Conservation (phyloP, 306 rosid species). For the Prunus padus region DNA sequence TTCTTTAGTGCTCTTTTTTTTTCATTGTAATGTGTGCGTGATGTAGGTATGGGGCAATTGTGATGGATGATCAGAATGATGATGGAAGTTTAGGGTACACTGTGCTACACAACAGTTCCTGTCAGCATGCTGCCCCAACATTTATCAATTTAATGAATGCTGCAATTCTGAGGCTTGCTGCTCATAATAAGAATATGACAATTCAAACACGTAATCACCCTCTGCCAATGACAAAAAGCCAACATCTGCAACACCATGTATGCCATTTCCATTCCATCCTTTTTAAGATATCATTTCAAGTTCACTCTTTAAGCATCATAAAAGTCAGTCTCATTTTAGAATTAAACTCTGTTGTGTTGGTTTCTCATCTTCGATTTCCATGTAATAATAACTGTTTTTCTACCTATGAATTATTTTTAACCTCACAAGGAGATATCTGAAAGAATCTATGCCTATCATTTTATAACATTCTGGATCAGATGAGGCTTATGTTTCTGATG, state of each 20-base stretch:
- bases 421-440: neutral
- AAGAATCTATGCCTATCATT: slow-evolving; percentile 4
- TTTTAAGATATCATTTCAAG: neutral
- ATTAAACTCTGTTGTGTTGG: neutral
- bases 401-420: neutral
- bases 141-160: slow-evolving; percentile 89
- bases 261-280: slow-evolving; percentile 26
- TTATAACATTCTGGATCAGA: neutral
- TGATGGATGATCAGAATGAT: slow-evolving; percentile 70
- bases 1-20: neutral
- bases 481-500: neutral
- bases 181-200: slow-evolving; percentile 60
- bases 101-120: slow-evolving; percentile 82
- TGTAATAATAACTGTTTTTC: neutral
- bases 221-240: slow-evolving; percentile 87
- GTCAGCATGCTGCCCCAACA: slow-evolving; percentile 97
- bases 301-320: neutral
- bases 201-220: slow-evolving; percentile 91
- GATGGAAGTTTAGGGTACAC: slow-evolving; percentile 97
- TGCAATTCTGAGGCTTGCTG: slow-evolving; percentile 80
- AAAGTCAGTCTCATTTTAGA: neutral
- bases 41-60: slow-evolving; percentile 88
- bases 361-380: neutral
- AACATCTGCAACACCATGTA: slow-evolving; percentile 86
- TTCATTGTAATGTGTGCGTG: slow-evolving; percentile 21